Evolutionary conservation across 2,329 filamentous ascomycete genomes (phyloP).

Genomic region (Phialophora expanda): DNA sequence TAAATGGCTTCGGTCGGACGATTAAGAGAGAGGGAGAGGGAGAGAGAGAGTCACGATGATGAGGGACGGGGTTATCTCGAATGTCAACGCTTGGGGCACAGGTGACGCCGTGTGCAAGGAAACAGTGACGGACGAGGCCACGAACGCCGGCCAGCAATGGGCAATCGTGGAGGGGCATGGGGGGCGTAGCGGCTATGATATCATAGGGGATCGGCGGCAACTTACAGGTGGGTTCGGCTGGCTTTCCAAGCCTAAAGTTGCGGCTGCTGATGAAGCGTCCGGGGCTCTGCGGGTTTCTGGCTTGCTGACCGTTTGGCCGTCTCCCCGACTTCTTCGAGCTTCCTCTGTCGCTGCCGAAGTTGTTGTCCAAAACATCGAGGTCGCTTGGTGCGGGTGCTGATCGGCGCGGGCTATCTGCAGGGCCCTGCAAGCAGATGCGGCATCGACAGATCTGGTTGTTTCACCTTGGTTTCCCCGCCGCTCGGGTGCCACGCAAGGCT

Average conservation of each 20-base stretch:
- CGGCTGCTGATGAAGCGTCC: conserved; percentile 2
- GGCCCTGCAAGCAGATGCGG: conserved; percentile 4
- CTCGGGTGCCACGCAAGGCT: conserved; percentile 14
- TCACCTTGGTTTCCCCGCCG: conserved; percentile 7
- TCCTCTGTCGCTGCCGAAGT: conserved; percentile 5
- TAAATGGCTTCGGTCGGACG: neutral
- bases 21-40: neutral
- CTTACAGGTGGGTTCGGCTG: neutral
- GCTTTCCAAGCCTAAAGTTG: neutral
- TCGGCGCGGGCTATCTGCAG: conserved; percentile 7
- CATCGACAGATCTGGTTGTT: conserved; percentile 11
- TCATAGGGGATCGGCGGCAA: conserved; percentile 5
- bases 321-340: neutral
- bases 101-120: neutral
- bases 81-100: neutral
- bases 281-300: neutral
- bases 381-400: neutral
- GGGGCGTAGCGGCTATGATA: neutral
- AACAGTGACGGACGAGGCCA: neutral
- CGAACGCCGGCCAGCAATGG: neutral
- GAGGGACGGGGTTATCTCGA: neutral
- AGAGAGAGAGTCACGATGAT: neutral
- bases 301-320: neutral
- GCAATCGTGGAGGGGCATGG: conserved; percentile 5
- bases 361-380: neutral